Percentiles rank a stretch among this genome's conserved stretches.
Evolutionary conservation across 345 rosid species (phyloP).

Genomic region (Psidium friedrichsthalianum): DNA sequence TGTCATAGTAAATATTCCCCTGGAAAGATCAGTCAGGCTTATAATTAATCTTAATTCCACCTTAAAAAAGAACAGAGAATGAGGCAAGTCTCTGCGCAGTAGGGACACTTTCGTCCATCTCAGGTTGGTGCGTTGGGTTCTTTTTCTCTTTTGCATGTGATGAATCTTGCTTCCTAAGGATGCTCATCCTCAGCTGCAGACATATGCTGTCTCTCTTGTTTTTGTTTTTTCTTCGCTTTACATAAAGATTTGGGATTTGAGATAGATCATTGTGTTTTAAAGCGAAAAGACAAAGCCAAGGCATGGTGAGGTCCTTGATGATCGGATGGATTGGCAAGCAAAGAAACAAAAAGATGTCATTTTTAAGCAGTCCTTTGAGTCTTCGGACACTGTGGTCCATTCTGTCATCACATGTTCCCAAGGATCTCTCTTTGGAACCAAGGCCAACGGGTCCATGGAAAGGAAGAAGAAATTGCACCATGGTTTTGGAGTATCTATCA

Average conservation of each 20-base stretch:
- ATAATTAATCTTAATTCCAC: background rate
- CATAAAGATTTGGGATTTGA: background rate
- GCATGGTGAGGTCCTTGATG: background rate
- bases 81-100: background rate
- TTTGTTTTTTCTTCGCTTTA: background rate
- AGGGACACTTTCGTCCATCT: background rate
- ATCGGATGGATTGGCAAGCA: background rate
- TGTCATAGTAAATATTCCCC: background rate
- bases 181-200: background rate
- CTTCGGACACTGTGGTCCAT: background rate
- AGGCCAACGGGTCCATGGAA: background rate
- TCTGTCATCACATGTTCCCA: background rate
- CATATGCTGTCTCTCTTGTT: background rate
- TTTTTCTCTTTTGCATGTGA: constrained; percentile 7
- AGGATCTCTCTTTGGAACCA: background rate
- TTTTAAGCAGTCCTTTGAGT: background rate
- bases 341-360: background rate
- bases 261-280: background rate
- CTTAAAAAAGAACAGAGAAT: background rate
- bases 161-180: constrained; percentile 5
- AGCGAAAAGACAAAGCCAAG: background rate
- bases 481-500: background rate
- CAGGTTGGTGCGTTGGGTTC: background rate
- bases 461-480: background rate
- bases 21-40: background rate